phyloP scores from a whole-genome alignment of 176 grass and related monocot species.

The Ampelocalamus luodianensis region DNA sequence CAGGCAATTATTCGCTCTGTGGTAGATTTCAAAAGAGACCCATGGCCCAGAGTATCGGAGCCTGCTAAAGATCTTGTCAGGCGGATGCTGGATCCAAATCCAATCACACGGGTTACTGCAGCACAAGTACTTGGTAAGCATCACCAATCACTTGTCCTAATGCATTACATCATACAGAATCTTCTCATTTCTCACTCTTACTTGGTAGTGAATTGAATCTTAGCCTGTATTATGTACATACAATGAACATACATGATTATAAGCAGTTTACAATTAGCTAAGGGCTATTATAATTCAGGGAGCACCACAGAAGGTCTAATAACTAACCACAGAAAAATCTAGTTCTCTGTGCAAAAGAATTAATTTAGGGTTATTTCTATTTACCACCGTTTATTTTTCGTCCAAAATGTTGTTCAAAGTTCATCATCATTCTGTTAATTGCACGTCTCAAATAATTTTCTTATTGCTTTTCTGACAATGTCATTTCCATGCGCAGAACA shows the following conservation, averaged over 20 bases:
- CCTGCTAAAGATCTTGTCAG: conserved; percentile 95
- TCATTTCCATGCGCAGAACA: conserved; percentile 65
- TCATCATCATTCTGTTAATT: neutral
- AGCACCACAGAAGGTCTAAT: neutral
- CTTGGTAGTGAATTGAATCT: conserved; percentile 1
- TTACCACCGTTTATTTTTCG: neutral
- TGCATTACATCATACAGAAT: neutral
- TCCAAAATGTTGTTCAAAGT: neutral
- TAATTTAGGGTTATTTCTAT: neutral
- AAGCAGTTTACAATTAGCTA: neutral
- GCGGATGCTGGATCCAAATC: conserved; percentile 92
- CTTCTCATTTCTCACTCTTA: neutral
- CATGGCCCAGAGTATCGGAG: conserved; percentile 91
- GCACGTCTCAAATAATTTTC: neutral
- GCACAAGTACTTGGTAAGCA: conserved; percentile 90
- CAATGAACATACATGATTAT: conserved; percentile 5
- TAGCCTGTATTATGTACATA: conserved; percentile 17
- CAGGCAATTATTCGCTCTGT: conserved; percentile 88
- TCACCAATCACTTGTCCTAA: conserved; percentile 12
- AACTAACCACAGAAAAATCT: neutral
- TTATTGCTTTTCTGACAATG: conserved; percentile 24
- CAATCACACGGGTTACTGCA: conserved; percentile 71
- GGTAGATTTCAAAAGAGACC: conserved; percentile 93
- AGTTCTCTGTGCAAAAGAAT: conserved; percentile 1
- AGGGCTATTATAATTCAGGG: conserved; percentile 20